Percentiles rank a stretch among this genome's conserved stretches.
phyloP scores from a whole-genome alignment of 202 grass and related monocot genomes.

The Hordeum pubiflorum region DNA sequence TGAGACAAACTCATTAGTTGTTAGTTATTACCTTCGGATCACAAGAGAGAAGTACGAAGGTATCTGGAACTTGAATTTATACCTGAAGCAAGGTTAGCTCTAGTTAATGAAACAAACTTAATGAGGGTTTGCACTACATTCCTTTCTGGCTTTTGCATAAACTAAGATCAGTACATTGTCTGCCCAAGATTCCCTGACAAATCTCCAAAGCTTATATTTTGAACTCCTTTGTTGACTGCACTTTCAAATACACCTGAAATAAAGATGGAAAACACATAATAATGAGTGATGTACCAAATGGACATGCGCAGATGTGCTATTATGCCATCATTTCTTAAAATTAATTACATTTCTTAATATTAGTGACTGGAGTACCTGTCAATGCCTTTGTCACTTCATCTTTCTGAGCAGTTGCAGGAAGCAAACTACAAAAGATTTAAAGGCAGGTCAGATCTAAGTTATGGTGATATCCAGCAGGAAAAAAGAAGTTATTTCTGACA shows the following conservation, averaged over 20 bases:
- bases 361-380: slow-evolving; percentile 51
- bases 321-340: background rate
- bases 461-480: background rate
- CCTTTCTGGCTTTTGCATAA: background rate
- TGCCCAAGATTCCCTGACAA: slow-evolving; percentile 89
- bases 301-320: background rate
- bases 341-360: slow-evolving; percentile 8
- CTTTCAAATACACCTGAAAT: slow-evolving; percentile 83
- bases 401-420: slow-evolving; percentile 88
- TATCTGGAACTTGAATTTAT: slow-evolving; percentile 98
- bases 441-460: slow-evolving; percentile 6
- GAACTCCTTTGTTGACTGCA: slow-evolving; percentile 92
- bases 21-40: slow-evolving; percentile 67
- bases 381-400: slow-evolving; percentile 94
- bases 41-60: slow-evolving; percentile 98
- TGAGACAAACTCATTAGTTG: background rate
- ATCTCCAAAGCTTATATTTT: slow-evolving; percentile 97
- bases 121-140: background rate
- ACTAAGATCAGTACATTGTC: slow-evolving; percentile 69
- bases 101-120: slow-evolving; percentile 17
- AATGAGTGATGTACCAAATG: slow-evolving; percentile 5
- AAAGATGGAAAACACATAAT: slow-evolving; percentile 26
- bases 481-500: background rate
- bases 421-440: slow-evolving; percentile 56
- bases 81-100: slow-evolving; percentile 50